Percentiles rank a stretch among this genome's conserved stretches.
Conservation (phyloP, 768 basidiomycete genomes). For the Agrocybe chaxingu region DNA sequence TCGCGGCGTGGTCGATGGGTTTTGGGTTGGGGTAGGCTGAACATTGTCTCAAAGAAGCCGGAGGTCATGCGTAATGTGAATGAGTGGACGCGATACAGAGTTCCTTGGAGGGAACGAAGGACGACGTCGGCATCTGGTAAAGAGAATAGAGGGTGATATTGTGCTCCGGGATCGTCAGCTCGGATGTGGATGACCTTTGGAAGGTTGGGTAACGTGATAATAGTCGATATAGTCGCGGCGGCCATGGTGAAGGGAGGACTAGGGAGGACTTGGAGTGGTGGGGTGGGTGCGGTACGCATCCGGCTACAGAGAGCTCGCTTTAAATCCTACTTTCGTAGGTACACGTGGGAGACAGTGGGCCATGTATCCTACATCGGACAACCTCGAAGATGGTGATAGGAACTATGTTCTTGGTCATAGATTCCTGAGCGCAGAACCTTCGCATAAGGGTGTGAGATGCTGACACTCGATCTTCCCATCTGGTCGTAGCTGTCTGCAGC, state of each 20-base stretch:
- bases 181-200: slow-evolving; percentile 10
- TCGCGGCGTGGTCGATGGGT: slow-evolving; percentile 1
- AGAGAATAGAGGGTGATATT: slow-evolving; percentile 30
- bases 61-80: slow-evolving; percentile 56
- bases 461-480: slow-evolving; percentile 11
- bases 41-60: slow-evolving; percentile 60
- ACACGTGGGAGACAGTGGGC: slow-evolving; percentile 19
- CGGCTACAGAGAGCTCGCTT: slow-evolving; percentile 2
- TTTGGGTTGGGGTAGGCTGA: slow-evolving; percentile 49
- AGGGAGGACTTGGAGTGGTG: neutral
- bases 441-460: slow-evolving; percentile 13
- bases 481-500: slow-evolving; percentile 9
- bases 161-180: slow-evolving; percentile 7
- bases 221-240: slow-evolving; percentile 13
- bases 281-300: slow-evolving; percentile 2
- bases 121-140: slow-evolving; percentile 31
- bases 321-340: slow-evolving; percentile 12
- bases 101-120: slow-evolving; percentile 41
- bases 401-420: slow-evolving; percentile 15
- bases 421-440: slow-evolving; percentile 10
- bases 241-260: slow-evolving; percentile 9
- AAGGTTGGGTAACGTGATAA: slow-evolving; percentile 5
- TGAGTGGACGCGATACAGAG: slow-evolving; percentile 53
- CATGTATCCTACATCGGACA: slow-evolving; percentile 13
- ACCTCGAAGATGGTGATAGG: slow-evolving; percentile 13